Base-by-base conservation (phyloP, 1,139 yeast species). In the Starmera stellimalicola region DNA sequence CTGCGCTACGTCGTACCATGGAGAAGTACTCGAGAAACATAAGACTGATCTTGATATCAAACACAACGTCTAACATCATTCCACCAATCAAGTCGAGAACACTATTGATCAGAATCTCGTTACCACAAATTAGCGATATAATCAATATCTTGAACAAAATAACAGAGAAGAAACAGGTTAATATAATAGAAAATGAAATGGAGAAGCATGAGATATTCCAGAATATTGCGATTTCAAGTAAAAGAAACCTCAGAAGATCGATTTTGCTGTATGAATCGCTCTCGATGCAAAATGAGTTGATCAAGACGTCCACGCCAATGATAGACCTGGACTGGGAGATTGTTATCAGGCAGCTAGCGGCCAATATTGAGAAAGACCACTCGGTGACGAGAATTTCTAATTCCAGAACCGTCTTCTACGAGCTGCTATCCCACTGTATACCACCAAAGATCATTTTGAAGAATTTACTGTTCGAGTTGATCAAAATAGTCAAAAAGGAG, bases 1-100 rank as follows among this genome's bases (percentile, higher is more conserved):
- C 96, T 11, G 98, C 98, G 0, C 65, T 91, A 46, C 76, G 98
- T 63, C 73, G 98, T 57, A 91, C 99, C 1, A 93, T 91, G 97
- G 99, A 91, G 54, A 91, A 91, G 53, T 91, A 88, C 58, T 84
- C 96, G 4, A 70, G 81, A 16, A 88, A 85, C 52, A 75, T 91
- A 47, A 71, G 99, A 42, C 63, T 91, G 43, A 74, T 93, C 33
- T 64, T 91, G 63, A 70, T 91, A 22, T 84, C 95, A 48, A 91
- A 84, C 52, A 75, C 95, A 7, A 83, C 94, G 20, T 83, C 95
- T 19, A 84, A 83, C 45, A 87, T 91, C 39, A 91, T 91, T 43
- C 79, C 88, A 2, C 99, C 99, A 5, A 91, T 91, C 40, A 81
- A 84, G 48, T 87, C 97, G 19, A 80, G 99, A 62, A 87, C 96